These are phyloP conservation scores for Blastobotrys ciferrii DNA, from an alignment of 1,139 yeast genomes.

Conservation along the genomic window DNA sequence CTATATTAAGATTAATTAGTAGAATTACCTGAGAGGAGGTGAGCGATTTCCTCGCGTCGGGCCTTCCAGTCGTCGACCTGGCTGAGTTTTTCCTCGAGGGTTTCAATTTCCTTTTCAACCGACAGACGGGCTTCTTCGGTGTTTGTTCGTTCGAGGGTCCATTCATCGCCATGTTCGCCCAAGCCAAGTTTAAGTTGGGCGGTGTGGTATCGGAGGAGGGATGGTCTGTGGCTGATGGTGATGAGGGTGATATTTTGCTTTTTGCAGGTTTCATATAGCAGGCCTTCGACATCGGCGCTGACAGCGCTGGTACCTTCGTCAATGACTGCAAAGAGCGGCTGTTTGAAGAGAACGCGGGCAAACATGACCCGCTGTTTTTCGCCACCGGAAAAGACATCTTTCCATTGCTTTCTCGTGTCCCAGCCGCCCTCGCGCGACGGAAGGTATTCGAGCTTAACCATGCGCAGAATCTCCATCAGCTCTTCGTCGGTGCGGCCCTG, in stretches of 20 bases:
- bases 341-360: constrained; percentile 80
- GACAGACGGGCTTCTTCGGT: constrained; percentile 34
- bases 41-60: constrained; percentile 36
- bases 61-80: constrained; percentile 34
- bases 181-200: constrained; percentile 61
- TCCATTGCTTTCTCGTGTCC: constrained; percentile 75
- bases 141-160: constrained; percentile 42
- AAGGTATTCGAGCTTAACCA: constrained; percentile 78
- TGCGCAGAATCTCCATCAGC: constrained; percentile 63
- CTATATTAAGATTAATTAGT: no score
- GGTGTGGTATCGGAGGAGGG: constrained; percentile 82
- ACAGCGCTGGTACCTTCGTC: constrained; percentile 96
- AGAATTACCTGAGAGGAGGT: constrained; percentile 17
- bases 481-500: constrained; percentile 69
- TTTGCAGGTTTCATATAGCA: constrained; percentile 74
- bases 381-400: constrained; percentile 90
- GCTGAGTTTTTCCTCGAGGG: constrained; percentile 31
- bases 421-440: constrained; percentile 61
- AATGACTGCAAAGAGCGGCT: constrained; percentile 77
- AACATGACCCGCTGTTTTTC: constrained; percentile 90
- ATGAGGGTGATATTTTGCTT: constrained; percentile 70
- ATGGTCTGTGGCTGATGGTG: constrained; percentile 83
- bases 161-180: constrained; percentile 49
- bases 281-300: constrained; percentile 87
- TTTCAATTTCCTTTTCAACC: constrained; percentile 38